Evolutionary conservation across 768 basidiomycete genomes (phyloP).

Genomic region (Phallus indusiatus): DNA sequence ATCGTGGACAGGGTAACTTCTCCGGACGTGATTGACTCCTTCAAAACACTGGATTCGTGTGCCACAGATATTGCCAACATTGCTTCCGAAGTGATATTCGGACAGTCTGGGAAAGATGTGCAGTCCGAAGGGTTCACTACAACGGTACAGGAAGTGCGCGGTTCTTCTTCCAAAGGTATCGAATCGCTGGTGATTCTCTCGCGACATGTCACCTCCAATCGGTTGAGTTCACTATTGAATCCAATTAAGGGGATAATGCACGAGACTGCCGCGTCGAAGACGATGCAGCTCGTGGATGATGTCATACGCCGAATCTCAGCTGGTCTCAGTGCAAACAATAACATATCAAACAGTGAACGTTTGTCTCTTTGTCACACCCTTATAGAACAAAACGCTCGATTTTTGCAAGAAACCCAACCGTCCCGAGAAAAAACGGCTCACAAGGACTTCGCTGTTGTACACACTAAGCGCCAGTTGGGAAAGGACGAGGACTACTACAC

Average conservation of each 20-base stretch:
- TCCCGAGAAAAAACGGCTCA: slow-evolving; percentile 29
- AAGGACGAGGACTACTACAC: slow-evolving; percentile 60
- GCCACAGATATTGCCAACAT: slow-evolving; percentile 73
- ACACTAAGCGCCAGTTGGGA: slow-evolving; percentile 57
- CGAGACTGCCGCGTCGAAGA: slow-evolving; percentile 70
- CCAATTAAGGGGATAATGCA: slow-evolving; percentile 81
- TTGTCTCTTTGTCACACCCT: slow-evolving; percentile 82
- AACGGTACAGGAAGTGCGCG: slow-evolving; percentile 84
- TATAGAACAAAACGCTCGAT: slow-evolving; percentile 82
- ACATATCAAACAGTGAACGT: slow-evolving; percentile 58
- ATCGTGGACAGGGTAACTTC: slow-evolving; percentile 74
- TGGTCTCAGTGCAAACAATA: slow-evolving; percentile 77
- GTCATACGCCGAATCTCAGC: slow-evolving; percentile 72
- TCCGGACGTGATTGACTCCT: slow-evolving; percentile 40
- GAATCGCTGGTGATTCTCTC: slow-evolving; percentile 82
- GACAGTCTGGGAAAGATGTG: slow-evolving; percentile 85
- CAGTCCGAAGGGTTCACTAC: slow-evolving; percentile 88
- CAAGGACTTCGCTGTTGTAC: slow-evolving; percentile 66
- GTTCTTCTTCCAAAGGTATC: slow-evolving; percentile 72
- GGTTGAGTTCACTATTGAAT: slow-evolving; percentile 64
- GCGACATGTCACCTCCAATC: slow-evolving; percentile 63
- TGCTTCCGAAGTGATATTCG: slow-evolving; percentile 86
- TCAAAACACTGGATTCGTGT: slow-evolving; percentile 62
- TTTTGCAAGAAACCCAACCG: slow-evolving; percentile 54
- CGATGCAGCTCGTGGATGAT: slow-evolving; percentile 81